Percentiles rank a stretch among this genome's conserved stretches.
Evolutionary conservation across 192 early-diverging fungal species (phyloP).

Genomic region (Geranomyces variabilis): DNA sequence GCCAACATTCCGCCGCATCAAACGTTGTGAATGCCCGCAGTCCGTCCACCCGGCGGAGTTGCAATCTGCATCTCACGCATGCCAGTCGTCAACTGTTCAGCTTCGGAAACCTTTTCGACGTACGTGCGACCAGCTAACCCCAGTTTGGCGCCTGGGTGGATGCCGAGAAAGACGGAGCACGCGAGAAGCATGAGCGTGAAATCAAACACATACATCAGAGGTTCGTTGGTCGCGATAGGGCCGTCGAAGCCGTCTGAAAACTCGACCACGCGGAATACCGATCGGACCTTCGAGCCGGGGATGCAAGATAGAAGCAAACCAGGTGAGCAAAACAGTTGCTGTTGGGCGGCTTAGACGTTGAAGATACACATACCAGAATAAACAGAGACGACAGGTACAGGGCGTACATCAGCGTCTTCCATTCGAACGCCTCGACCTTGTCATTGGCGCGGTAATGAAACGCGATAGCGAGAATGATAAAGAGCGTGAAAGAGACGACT

Average conservation of each 20-base stretch:
- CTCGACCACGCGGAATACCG: conserved; percentile 37
- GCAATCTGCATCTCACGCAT: no score
- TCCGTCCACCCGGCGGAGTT: no score
- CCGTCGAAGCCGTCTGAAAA: conserved; percentile 30
- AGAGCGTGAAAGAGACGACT: conserved; percentile 27
- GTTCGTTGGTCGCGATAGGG: conserved; percentile 33
- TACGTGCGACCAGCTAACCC: no score
- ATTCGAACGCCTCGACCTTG: neutral
- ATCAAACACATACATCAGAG: conserved; percentile 38
- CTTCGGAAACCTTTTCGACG: no score
- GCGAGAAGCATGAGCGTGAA: conserved; percentile 30
- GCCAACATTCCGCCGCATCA: no score
- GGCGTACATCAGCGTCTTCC: neutral
- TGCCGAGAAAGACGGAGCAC: conserved; percentile 12
- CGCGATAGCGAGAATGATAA: conserved; percentile 21
- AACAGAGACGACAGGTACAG: neutral
- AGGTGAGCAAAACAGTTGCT: neutral
- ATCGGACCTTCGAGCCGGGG: conserved; percentile 12
- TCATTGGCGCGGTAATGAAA: conserved; percentile 7
- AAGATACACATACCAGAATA: conserved; percentile 25
- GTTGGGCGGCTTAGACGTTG: no score
- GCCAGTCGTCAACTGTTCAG: no score
- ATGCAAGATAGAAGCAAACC: neutral
- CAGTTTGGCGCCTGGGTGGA: conserved; percentile 28
- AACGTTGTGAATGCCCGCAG: no score